phyloP scores from a whole-genome alignment of 106 monocot genomes.

The Allium sativum region DNA sequence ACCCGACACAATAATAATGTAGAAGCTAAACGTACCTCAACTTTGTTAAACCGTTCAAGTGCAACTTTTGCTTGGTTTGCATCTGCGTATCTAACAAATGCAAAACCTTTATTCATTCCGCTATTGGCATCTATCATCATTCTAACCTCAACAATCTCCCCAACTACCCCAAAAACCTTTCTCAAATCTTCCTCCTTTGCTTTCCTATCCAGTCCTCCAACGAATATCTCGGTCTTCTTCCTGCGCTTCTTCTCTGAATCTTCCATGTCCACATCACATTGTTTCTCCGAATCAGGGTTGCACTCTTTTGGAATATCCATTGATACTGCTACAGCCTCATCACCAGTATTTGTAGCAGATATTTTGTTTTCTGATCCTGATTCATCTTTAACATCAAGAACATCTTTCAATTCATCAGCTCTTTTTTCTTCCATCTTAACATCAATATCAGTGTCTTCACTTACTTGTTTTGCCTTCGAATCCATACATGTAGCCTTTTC shows the following conservation, averaged over 20 bases:
- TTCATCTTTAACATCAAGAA: too few relatives aligned
- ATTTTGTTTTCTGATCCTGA: too few relatives aligned
- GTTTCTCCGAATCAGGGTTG: neutral
- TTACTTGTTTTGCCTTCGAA: neutral
- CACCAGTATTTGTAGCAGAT: too few relatives aligned
- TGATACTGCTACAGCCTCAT: too few relatives aligned
- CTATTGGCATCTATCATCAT: conserved; percentile 63
- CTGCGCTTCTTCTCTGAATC: conserved; percentile 42
- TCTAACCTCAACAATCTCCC: conserved; percentile 72
- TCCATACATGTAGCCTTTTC: neutral
- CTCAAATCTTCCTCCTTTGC: conserved; percentile 76
- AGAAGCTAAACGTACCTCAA: conserved; percentile 38
- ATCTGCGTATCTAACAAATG: conserved; percentile 61
- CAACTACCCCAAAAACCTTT: conserved; percentile 50
- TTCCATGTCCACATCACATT: conserved; percentile 17
- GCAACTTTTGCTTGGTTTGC: conserved; percentile 62
- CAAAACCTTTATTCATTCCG: conserved; percentile 83
- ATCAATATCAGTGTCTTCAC: neutral
- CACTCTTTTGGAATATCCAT: too few relatives aligned
- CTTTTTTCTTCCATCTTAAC: neutral
- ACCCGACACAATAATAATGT: too few relatives aligned
- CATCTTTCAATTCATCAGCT: conserved; percentile 3
- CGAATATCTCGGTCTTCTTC: conserved; percentile 79
- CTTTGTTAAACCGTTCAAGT: conserved; percentile 54
- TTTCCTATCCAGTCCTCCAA: conserved; percentile 71